Conservation (phyloP, 371 early-diverging fungal genomes). For the Basidiobolus heterosporus region DNA sequence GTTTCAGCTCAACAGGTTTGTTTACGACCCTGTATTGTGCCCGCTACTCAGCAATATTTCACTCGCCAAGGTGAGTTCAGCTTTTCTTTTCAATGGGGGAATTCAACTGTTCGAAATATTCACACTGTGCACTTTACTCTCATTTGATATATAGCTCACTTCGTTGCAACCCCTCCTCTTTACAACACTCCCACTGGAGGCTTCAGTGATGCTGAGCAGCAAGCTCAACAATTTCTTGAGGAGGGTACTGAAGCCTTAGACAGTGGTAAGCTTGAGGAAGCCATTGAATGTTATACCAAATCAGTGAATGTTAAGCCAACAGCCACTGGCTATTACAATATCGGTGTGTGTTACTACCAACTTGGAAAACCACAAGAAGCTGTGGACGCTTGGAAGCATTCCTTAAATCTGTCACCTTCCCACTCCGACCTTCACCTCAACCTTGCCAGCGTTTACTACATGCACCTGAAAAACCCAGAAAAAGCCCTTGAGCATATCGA, state of each 20-base stretch:
- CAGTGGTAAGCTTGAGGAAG: not conserved
- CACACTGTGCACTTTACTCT: no score
- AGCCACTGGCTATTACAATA: conserved; percentile 56
- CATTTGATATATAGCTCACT: no score
- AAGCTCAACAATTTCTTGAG: not conserved
- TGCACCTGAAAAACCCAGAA: conserved; percentile 34
- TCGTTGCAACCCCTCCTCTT: no score
- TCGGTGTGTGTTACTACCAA: conserved; percentile 58
- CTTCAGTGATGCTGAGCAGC: not conserved
- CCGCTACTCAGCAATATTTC: no score
- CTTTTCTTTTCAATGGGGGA: no score
- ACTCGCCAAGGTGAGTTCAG: no score
- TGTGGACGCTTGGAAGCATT: conserved; percentile 43
- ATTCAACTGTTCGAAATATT: no score
- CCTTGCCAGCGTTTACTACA: conserved; percentile 55
- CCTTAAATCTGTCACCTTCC: conserved; percentile 42
- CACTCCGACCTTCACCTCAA: conserved; percentile 70
- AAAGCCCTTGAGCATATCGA: conserved; percentile 44
- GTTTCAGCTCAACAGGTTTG: no score
- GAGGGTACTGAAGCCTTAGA: not conserved
- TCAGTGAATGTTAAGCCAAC: conserved; percentile 1
- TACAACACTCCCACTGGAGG: no score
- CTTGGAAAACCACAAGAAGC: conserved; percentile 47
- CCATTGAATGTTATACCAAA: not conserved
- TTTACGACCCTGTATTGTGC: no score